These are phyloP conservation scores for Xylaria longipes DNA, from an alignment of 495 filamentous ascomycete genomes.

Conservation along the genomic window DNA sequence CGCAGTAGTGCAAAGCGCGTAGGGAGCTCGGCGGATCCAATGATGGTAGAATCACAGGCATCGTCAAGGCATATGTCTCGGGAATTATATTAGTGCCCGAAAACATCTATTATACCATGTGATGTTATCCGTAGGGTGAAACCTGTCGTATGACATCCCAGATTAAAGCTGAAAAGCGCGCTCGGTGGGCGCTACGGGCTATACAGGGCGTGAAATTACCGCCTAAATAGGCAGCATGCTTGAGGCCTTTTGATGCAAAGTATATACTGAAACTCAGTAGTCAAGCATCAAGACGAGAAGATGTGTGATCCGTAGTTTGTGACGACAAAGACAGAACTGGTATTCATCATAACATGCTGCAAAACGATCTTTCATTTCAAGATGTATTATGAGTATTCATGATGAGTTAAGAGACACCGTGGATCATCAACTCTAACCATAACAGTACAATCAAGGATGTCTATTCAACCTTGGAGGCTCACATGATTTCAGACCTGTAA, in stretches of 20 bases:
- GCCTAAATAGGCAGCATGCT: background rate
- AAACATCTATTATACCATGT: background rate
- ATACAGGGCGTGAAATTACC: no score
- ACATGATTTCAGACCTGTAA: conserved; percentile 7
- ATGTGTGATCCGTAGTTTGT: background rate
- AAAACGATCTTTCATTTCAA: background rate
- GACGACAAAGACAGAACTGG: background rate
- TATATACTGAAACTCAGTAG: background rate
- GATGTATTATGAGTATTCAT: background rate
- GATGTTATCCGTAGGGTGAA: background rate
- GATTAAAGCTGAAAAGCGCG: background rate
- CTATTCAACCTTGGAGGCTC: background rate
- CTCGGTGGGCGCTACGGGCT: no score
- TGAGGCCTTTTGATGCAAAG: background rate
- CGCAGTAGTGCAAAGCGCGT: background rate
- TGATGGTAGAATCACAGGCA: background rate
- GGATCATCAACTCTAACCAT: conserved; percentile 12
- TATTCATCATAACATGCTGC: background rate
- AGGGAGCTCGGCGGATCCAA: background rate
- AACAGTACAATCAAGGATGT: conserved; percentile 17
- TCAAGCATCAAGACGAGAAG: background rate
- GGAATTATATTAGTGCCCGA: background rate
- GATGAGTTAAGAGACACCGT: background rate
- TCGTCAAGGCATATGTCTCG: background rate
- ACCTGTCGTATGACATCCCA: background rate